Base-by-base conservation (phyloP, 192 early-diverging fungal species). In the Backusella australiensis region DNA sequence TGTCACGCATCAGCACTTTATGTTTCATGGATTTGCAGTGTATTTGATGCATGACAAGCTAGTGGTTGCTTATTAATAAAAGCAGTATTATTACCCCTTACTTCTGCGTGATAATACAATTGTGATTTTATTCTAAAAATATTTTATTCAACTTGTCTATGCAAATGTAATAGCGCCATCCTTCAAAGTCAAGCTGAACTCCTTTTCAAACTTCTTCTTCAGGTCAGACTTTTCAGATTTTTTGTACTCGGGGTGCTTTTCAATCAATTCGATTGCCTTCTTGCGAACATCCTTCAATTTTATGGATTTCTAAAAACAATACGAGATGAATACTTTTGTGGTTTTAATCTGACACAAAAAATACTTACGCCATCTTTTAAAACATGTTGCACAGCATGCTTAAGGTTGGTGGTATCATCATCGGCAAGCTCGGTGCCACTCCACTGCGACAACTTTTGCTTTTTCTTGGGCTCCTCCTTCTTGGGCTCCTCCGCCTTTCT, bases 401-500 rank as follows among this genome's bases (percentile, higher is more conserved):
- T 70, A 2, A 75, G 15, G 11, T 59, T 72, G 52, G 59, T n/a
- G n/a, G 36, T 2, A 11, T 72, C 39, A 42, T 77, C 65, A 19
- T 67, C 66, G 23, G 34, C n/a, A 19, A 73, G 29, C 23, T 75
- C 75, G 6, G 80, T 79, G 9, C 72, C 66, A 59, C 71, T 73
- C 80, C 78, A 76, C 29, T 80, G 76, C 4, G 49, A 74, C 41
- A 76, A 71, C 23, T 81, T 78, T 66, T 79, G 46, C 71, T 79
- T 77, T 14, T 83, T 80, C 15, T 66, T 36, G 21, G 73, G 73
- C 23, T 78, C 72, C 5, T 81, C 73, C 46, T 77, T 79, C 38
- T 75, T 79, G 35, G 75, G 75, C 23, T 76, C 80, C 4, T 46
- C 67, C 0, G 80, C 67, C 4, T 71, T 44, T 29, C 70, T 49